Base-by-base conservation (phyloP, 2,329 filamentous ascomycete species). In the Thielaviopsis euricoi region DNA sequence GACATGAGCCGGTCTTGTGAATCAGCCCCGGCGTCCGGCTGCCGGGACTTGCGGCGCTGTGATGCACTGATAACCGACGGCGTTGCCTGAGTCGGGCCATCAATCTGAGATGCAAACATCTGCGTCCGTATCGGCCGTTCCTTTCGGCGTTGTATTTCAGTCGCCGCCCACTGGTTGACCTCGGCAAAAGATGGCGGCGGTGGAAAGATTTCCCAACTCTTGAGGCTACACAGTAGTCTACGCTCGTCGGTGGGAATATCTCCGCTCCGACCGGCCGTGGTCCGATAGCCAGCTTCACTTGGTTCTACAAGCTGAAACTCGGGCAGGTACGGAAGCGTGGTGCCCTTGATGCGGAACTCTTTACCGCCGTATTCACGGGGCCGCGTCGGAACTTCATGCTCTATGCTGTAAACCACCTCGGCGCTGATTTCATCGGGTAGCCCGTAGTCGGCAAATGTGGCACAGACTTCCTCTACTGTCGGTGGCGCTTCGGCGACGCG, bases 1-100 rank as follows among this genome's bases (percentile, higher is more conserved):
- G 87, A 95, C 93, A 98, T 97, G 68, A 95, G 95, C 64, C 93
- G 87, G 2, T 82, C 83, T 68, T 94, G 88, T 63, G 91, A 87
- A 65, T 88, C 81, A 19, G 94, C 82, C 63, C 83, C 89, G 0
- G 84, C 86, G 1, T 13, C 25, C 12, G 51, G 48, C 21, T 50
- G 55, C 13, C 55, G 7, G 5, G 83, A 83, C 63, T 82, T 81
- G 61, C 79, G 77, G 66, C 83, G 87, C 63, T 90, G 89, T 0
- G 86, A 89, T 67, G 87, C 95, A 67, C 90, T 93, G 73, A 90
- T 91, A 0, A 86, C 88, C 66, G 40, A 21, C 1, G 19, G 46
- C 48, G 88, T 87, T 66, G 79, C 86, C 56, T 91, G 90, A 0
- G 91, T 96, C 0, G 89, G 83, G 0, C 86, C 89, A 55, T 95